Evolutionary conservation across 257 asterid species (phyloP).

Genomic region (Jaltomata sinuosa): DNA sequence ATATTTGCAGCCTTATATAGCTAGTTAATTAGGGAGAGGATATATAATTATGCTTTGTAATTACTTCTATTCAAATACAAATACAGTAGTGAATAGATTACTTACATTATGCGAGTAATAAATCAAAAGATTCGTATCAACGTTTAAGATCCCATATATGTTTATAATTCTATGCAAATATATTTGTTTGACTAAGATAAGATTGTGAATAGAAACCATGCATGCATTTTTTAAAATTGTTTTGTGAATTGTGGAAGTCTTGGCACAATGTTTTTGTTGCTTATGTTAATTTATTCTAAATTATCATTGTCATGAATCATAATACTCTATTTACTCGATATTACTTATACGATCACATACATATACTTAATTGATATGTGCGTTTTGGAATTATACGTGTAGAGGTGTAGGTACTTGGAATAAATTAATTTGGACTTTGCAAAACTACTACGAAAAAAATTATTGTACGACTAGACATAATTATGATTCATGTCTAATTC

Average conservation of each 20-base stretch:
- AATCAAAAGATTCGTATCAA: not conserved
- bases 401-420: no score
- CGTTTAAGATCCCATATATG: no score
- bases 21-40: not conserved
- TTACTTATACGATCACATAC: no score
- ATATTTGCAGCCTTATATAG: not conserved
- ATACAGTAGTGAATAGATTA: not conserved
- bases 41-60: not conserved
- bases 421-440: not conserved
- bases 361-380: no score
- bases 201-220: not conserved
- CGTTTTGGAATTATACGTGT: no score
- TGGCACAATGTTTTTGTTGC: not conserved
- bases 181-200: not conserved
- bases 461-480: not conserved
- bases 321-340: no score
- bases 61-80: not conserved
- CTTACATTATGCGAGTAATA: not conserved
- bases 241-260: not conserved
- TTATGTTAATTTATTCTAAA: not conserved
- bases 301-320: no score
- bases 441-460: not conserved
- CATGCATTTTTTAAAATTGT: not conserved
- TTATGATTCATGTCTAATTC: not conserved
- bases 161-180: not conserved